Evolutionary conservation across 1,284 basidiomycete genomes (phyloP).

Genomic region (Takashimella koratensis): DNA sequence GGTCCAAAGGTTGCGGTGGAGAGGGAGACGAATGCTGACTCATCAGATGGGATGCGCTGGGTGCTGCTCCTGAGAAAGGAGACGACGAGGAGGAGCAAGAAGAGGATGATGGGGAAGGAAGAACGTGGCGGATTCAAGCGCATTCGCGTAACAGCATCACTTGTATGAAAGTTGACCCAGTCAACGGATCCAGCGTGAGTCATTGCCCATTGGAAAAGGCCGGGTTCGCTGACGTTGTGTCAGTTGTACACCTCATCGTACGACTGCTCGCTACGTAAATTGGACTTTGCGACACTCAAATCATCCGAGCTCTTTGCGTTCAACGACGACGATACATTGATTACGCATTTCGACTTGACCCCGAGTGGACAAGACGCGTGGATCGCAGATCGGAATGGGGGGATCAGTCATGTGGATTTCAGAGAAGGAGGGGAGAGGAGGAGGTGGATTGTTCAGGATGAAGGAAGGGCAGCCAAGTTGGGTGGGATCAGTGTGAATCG

Average conservation of each 20-base stretch:
- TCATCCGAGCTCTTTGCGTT: slow-evolving; percentile 50
- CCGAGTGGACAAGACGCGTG: slow-evolving; percentile 48
- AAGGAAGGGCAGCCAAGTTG: slow-evolving; percentile 43
- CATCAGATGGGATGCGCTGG: slow-evolving; percentile 43
- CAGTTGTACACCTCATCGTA: slow-evolving; percentile 51
- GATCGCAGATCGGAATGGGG: slow-evolving; percentile 50
- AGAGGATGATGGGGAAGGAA: slow-evolving; percentile 26
- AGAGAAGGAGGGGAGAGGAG: slow-evolving; percentile 34
- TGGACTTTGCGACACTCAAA: slow-evolving; percentile 46
- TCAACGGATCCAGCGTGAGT: slow-evolving; percentile 42
- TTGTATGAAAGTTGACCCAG: slow-evolving; percentile 48
- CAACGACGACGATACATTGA: slow-evolving; percentile 47
- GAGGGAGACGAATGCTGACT: not conserved
- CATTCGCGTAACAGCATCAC: slow-evolving; percentile 47
- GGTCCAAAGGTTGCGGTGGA: not conserved
- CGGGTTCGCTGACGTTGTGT: no score
- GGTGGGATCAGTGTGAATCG: slow-evolving; percentile 49
- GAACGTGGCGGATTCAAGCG: slow-evolving; percentile 48
- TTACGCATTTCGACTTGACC: slow-evolving; percentile 51
- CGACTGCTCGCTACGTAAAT: slow-evolving; percentile 50
- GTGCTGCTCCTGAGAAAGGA: slow-evolving; percentile 17
- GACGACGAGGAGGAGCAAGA: slow-evolving; percentile 26
- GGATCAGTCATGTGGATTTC: slow-evolving; percentile 50
- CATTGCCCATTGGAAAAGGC: no score
- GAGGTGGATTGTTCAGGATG: slow-evolving; percentile 42